A percentile compares a stretch with the other conserved stretches of the same genome.
phyloP scores from a whole-genome alignment of 2,329 filamentous ascomycete genomes.

The Claviceps fusiformis region DNA sequence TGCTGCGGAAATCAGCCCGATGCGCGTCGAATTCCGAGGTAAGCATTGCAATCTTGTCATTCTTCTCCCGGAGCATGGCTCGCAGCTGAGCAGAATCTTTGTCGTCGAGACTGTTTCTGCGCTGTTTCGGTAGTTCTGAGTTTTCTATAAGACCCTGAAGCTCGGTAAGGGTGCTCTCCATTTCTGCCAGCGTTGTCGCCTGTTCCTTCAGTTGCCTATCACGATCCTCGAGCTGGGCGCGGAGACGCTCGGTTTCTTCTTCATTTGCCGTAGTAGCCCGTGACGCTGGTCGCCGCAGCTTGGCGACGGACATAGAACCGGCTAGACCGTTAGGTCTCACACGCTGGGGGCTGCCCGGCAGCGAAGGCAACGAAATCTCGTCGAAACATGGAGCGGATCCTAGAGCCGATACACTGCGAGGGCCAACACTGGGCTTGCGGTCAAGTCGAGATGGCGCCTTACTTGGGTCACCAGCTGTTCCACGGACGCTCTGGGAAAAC shows the following conservation, averaged over 20 bases:
- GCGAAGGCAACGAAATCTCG: conserved; percentile 34
- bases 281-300: conserved; percentile 39
- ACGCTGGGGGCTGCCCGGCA: conserved; percentile 35
- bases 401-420: conserved; percentile 47
- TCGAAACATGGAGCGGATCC: conserved; percentile 39
- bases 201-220: conserved; percentile 86
- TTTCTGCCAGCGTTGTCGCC: conserved; percentile 66
- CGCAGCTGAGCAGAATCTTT: conserved; percentile 66
- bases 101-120: conserved; percentile 43
- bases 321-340: conserved; percentile 39
- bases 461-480: conserved; percentile 46
- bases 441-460: conserved; percentile 37
- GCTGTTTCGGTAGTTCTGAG: conserved; percentile 27
- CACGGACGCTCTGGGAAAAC: conserved; percentile 51
- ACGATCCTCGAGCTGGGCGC: conserved; percentile 63
- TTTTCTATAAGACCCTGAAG: conserved; percentile 55
- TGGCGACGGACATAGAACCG: conserved; percentile 41
- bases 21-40: conserved; percentile 92
- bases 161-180: conserved; percentile 79
- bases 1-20: conserved; percentile 88
- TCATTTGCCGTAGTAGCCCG: conserved; percentile 43
- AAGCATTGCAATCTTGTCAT: conserved; percentile 87
- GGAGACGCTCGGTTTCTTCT: conserved; percentile 61
- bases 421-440: conserved; percentile 36
- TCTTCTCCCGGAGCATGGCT: conserved; percentile 80